These are phyloP conservation scores for Talaromyces sp. DNA, from an alignment of 2,329 filamentous ascomycete species.

Conservation along the genomic window DNA sequence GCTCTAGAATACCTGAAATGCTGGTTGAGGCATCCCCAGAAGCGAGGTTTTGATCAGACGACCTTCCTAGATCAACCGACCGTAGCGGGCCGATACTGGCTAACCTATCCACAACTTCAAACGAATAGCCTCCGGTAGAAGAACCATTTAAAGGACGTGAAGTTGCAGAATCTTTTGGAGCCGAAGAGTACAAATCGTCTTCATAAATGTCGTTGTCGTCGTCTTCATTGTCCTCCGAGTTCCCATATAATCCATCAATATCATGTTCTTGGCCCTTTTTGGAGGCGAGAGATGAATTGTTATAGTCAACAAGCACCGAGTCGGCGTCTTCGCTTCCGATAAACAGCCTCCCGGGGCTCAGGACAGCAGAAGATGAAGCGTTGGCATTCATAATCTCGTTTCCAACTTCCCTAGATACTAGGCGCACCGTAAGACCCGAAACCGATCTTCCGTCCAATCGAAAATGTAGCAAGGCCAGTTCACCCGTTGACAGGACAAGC, in stretches of 20 bases:
- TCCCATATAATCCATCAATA: conserved; percentile 33
- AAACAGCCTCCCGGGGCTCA: conserved; percentile 70
- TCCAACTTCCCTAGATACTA: conserved; percentile 59
- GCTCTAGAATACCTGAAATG: conserved; percentile 35
- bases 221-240: conserved; percentile 44
- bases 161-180: conserved; percentile 17
- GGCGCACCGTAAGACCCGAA: conserved; percentile 71
- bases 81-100: conserved; percentile 74
- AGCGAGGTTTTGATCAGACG: conserved; percentile 41
- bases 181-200: conserved; percentile 45
- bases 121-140: conserved; percentile 55
- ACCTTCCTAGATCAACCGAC: conserved; percentile 65
- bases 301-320: conserved; percentile 77
- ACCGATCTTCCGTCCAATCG: conserved; percentile 86
- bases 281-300: conserved; percentile 56
- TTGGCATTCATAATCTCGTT: conserved; percentile 57
- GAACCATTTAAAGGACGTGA: conserved; percentile 17
- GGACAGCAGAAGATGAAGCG: conserved; percentile 63
- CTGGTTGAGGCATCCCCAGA: conserved; percentile 25
- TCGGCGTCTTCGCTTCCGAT: conserved; percentile 80
- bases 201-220: conserved; percentile 55
- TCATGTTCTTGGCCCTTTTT: conserved; percentile 57
- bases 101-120: conserved; percentile 72
- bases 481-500: conserved; percentile 72
- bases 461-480: conserved; percentile 71